Percentiles rank a stretch among this genome's conserved stretches.
Conservation (phyloP, 371 early-diverging fungal species). For the Umbelopsis sp. region DNA sequence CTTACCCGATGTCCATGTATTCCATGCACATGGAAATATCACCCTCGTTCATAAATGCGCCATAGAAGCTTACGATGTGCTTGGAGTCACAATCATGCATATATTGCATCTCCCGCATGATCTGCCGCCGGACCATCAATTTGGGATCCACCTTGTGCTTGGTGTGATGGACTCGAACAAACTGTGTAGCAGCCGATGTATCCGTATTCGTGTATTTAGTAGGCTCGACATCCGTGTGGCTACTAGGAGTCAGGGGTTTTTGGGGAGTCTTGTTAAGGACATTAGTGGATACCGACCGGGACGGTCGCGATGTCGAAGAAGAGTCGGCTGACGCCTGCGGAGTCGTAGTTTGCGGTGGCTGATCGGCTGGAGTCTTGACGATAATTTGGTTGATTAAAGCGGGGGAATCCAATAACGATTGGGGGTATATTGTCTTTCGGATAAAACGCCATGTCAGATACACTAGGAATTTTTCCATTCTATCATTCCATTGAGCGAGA, state of each 20-base stretch:
- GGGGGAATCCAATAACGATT: constrained; percentile 29
- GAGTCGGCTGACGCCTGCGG: constrained; percentile 2
- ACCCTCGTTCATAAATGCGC: constrained; percentile 81
- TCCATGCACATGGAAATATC: constrained; percentile 93
- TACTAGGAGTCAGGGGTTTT: constrained; percentile 16
- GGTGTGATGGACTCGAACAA: constrained; percentile 54
- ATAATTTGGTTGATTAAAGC: constrained; percentile 23
- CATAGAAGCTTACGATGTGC: constrained; percentile 90
- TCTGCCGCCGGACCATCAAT: constrained; percentile 76
- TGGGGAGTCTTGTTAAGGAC: background rate
- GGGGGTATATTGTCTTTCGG: constrained; percentile 9
- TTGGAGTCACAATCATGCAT: constrained; percentile 84
- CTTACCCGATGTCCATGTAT: constrained; percentile 83
- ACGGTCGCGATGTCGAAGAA: background rate
- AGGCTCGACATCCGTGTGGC: constrained; percentile 23
- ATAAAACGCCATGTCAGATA: background rate
- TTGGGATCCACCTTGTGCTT: constrained; percentile 63
- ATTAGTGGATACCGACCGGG: constrained; percentile 8
- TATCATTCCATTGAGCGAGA: constrained; percentile 4
- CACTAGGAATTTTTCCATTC: background rate
- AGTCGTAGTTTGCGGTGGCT: background rate
- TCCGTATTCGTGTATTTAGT: constrained; percentile 16
- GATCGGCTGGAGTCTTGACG: constrained; percentile 13
- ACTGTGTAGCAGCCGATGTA: constrained; percentile 11
- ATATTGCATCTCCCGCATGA: constrained; percentile 86